Base-by-base conservation (phyloP, 805 yeast species). In the Ogataea parapolymorpha region DNA sequence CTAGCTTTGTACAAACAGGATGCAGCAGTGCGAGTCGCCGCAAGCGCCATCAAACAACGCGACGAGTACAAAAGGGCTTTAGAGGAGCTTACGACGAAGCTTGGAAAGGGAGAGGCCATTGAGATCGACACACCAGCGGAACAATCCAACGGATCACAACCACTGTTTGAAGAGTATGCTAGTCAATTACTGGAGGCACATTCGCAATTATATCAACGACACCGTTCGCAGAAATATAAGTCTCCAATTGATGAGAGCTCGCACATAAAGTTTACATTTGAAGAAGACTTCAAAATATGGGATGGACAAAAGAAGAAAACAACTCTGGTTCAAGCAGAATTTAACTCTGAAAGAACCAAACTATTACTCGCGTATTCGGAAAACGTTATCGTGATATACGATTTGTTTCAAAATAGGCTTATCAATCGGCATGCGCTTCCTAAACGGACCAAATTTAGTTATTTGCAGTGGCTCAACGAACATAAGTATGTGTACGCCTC, bases 21-120 rank as follows among this genome's bases (percentile, higher is more conserved):
- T 59, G 96, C 97, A 0, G 95, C 96, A 2, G 80, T 85, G 3
- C 68, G 90, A 41, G 96, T 90, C 1, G 95, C 91, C 1, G 80
- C 95, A 0, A 71, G 73, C 25, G 79, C 87, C 2, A 67, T 82
- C n/a, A 71, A 72, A 41, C 96, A 90, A 53, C 67, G 89, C 29
- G 95, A 87, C 46, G 85, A 80, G 33, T 83, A 90, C 2, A 72
- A 73, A 45, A 57, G 56, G n/a, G 88, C 89, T 2, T 66, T 89
- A 40, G 75, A 77, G 36, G 70, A 75, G 39, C 62, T 86, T 40
- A 66, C 80, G 1, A 59, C 56, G 5, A 66, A 75, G 13, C 62
- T 72, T 30, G 70, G 65, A 10, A 44, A 41, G 11, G 59, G 57
- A 8, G 45, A 45, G 3, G 44, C 40, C 5, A 16, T 44, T n/a